Evolutionary conservation across 257 asterid genomes (phyloP).

Genomic region (Coffea canephora): DNA sequence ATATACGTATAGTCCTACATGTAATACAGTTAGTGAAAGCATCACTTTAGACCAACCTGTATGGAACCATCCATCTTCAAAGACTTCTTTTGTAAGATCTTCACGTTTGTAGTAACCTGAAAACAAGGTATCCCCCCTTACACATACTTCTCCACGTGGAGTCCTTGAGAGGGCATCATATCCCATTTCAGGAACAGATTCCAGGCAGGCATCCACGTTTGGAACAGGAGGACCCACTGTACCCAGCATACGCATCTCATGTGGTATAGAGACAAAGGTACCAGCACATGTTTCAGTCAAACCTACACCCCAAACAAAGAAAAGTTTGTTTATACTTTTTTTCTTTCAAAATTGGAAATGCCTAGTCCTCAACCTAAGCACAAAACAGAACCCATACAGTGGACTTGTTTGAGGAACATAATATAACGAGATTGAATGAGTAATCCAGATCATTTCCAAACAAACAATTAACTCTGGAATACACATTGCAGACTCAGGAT

Average conservation of each 20-base stretch:
- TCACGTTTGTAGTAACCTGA: slow-evolving; percentile 90
- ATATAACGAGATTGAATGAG: not conserved
- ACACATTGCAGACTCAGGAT: not conserved
- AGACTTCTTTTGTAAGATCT: slow-evolving; percentile 87
- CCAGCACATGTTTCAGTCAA: slow-evolving; percentile 97
- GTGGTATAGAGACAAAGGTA: slow-evolving; percentile 80
- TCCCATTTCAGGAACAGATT: slow-evolving; percentile 97
- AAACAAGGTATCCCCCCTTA: slow-evolving; percentile 76
- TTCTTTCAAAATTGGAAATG: not conserved
- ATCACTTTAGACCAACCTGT: slow-evolving; percentile 54
- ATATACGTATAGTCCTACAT: not conserved
- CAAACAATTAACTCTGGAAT: not conserved
- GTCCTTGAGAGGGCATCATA: slow-evolving; percentile 77
- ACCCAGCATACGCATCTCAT: slow-evolving; percentile 72
- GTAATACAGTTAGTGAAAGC: not conserved
- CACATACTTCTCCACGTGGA: slow-evolving; percentile 94
- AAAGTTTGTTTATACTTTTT: slow-evolving; percentile 1
- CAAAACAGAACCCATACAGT: not conserved
- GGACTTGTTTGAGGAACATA: not conserved
- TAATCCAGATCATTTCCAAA: not conserved
- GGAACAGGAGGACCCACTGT: slow-evolving; percentile 98
- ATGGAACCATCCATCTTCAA: slow-evolving; percentile 93
- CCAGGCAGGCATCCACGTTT: slow-evolving; percentile 88
- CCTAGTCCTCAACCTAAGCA: not conserved
- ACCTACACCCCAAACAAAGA: slow-evolving; percentile 45